A percentile compares a stretch with the other conserved stretches of the same genome.
These are phyloP conservation scores for Corrigiola litoralis DNA, from an alignment of 179 eudicot genomes.

Conservation along the genomic window DNA sequence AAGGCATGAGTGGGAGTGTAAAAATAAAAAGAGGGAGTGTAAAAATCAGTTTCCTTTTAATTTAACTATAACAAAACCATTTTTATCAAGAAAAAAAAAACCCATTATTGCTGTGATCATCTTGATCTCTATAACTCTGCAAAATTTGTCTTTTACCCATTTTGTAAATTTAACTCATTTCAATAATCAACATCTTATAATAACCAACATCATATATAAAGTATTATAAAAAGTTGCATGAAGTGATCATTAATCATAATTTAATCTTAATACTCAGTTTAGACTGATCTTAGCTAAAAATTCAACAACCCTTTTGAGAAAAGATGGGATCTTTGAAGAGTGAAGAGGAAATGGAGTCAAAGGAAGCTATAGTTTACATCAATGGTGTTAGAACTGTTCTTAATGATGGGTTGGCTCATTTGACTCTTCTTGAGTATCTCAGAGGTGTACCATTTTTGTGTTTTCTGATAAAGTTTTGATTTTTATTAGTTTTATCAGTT, in stretches of 20 bases:
- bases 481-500: neutral
- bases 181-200: too few relatives aligned
- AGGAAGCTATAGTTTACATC: conserved; percentile 67
- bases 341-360: conserved; percentile 36
- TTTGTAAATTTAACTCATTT: too few relatives aligned
- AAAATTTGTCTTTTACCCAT: too few relatives aligned
- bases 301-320: neutral
- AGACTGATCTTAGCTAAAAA: neutral
- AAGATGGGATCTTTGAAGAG: conserved; percentile 68
- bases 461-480: neutral
- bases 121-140: too few relatives aligned
- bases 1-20: too few relatives aligned
- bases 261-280: too few relatives aligned
- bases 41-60: too few relatives aligned
- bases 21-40: too few relatives aligned
- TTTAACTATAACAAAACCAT: too few relatives aligned
- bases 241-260: neutral
- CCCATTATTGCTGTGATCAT: too few relatives aligned
- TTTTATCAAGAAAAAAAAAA: too few relatives aligned
- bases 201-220: neutral
- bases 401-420: conserved; percentile 89
- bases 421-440: conserved; percentile 92
- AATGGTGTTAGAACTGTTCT: conserved; percentile 77
- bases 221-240: neutral
- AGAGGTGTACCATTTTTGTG: conserved; percentile 44